Evolutionary conservation across 116 monocot species (phyloP), one percentile per base, ranked within the genome.

Genomic region (Trichopus zeylanicus): DNA sequence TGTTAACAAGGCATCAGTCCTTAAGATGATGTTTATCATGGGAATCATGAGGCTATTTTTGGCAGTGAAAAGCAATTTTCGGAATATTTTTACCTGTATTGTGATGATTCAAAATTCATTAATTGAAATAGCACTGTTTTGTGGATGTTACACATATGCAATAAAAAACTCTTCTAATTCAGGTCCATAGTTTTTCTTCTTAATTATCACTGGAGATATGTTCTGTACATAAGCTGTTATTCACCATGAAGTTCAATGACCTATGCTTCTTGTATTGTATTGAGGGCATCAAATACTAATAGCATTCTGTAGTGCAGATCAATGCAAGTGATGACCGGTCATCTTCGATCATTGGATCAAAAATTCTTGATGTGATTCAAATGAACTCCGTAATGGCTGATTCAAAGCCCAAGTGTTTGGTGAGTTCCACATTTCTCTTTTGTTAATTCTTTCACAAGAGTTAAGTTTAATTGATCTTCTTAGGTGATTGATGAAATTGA

Each of bases 241-340:
- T 42, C n/a, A n/a, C 42, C 42, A 42, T 16, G 7, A 16, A 15
- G 18, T 42, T 42, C 42, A 13, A 42, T 42, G n/a, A 26, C 23
- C 51, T 27, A 7, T 48, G 18, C 31, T 51, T 23, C 20, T n/a
- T 46, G 48, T 7, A 28, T 48, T 21, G 18, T 28, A 16, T 20
- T 20, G 22, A 5, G 19, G 49, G 49, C 6, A 5, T 22, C 21
- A 49, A 49, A 9, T 22, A 49, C 21, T 49, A 21, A 49, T 26
- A 39, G 19, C 49, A 48, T 33, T 31, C 15, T 57, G 6, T 27
- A n/a, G n/a, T 85, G 75, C 73, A 98, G 98, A 88, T 98, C 75
- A 98, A 98, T 91, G 98, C 98, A 48, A 98, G 98, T 74, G 98
- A 98, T 78, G 98, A 98, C 60, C 77, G 98, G 15, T 84, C 98